Evolutionary conservation across 106 monocot genomes (phyloP).

Genomic region (Chionographis japonica): DNA sequence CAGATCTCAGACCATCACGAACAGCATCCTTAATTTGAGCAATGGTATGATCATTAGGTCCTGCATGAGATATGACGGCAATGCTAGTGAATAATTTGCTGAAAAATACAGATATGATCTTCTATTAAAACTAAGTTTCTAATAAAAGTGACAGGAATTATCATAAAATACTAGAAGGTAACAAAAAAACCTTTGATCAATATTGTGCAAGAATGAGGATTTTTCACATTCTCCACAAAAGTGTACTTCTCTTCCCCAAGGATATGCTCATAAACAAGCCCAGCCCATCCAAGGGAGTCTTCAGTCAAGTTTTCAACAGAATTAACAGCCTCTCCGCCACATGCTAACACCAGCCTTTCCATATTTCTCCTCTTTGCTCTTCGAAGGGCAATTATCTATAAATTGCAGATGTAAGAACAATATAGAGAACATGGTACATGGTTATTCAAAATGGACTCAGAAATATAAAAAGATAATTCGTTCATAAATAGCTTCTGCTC

Average conservation of each 20-base stretch:
- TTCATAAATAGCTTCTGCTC: too few species aligned
- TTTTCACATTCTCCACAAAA: constrained; percentile 95
- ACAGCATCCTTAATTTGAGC: constrained; percentile 99
- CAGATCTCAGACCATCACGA: constrained; percentile 93
- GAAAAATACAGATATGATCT: not conserved
- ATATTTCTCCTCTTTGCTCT: constrained; percentile 99
- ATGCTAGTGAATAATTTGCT: not conserved
- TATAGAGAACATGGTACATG: too few species aligned
- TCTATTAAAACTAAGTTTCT: not conserved
- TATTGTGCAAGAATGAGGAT: constrained; percentile 90
- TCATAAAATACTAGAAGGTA: not conserved
- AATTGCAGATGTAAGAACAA: not conserved
- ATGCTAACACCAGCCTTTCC: constrained; percentile 91
- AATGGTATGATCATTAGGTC: constrained; percentile 98
- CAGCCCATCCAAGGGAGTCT: constrained; percentile 93
- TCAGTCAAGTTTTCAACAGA: constrained; percentile 87
- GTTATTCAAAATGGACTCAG: too few species aligned
- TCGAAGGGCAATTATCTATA: constrained; percentile 85
- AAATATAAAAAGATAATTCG: too few species aligned
- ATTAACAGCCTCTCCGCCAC: constrained; percentile 95
- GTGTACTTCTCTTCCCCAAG: constrained; percentile 98
- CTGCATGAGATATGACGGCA: constrained; percentile 27
- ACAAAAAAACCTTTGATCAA: constrained; percentile 77
- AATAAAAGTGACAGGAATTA: not conserved
- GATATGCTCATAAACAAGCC: constrained; percentile 94